Base-by-base conservation (phyloP, 2,329 filamentous ascomycete genomes). In the Talaromyces sp. region DNA sequence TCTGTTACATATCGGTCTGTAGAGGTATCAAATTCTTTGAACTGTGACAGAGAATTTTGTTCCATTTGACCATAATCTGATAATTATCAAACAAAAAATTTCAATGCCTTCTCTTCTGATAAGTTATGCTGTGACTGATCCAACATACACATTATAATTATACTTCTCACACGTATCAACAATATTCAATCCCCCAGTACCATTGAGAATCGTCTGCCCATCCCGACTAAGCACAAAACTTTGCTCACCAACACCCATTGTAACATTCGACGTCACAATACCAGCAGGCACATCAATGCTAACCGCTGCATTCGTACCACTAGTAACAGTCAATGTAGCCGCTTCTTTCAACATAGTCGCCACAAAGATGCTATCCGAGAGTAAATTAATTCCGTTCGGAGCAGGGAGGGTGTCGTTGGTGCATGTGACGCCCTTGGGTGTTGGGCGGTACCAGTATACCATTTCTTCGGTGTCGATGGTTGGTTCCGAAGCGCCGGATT, bases 141-240 rank as follows among this genome's bases (percentile, higher is more conserved):
- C 75, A 15, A 75, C 72, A 66, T 75, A 76, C 11, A 74, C 74
- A 68, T 77, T 77, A 64, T 71, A 76, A 34, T 77, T 77, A 61
- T 76, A 77, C 45, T 67, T 67, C 27, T 69, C 65, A 54, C 74
- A 76, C 1, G 60, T 68, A 47, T 73, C 66, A 43, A 68, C 64
- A 34, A 77, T 70, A 6, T 68, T 67, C 64, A 73, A 40, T 0
- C 70, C 68, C 2, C 73, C 73, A 58, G 3, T 36, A 3, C 61
- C 61, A 34, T 31, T 63, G 15, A 63, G 51, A 25, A 63, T 40
- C n/a, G 61, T 66, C 38, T 68, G 54, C 7, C 70, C 70, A 56
- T 69, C 65, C 8, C 75, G 69, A 7, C 58, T 69, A 4, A 77
- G 66, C 22, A 68, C 68, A 60, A 77, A 77, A 6, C 66, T 68